Conservation (phyloP, 116 monocot species). For the Zostera marina region DNA sequence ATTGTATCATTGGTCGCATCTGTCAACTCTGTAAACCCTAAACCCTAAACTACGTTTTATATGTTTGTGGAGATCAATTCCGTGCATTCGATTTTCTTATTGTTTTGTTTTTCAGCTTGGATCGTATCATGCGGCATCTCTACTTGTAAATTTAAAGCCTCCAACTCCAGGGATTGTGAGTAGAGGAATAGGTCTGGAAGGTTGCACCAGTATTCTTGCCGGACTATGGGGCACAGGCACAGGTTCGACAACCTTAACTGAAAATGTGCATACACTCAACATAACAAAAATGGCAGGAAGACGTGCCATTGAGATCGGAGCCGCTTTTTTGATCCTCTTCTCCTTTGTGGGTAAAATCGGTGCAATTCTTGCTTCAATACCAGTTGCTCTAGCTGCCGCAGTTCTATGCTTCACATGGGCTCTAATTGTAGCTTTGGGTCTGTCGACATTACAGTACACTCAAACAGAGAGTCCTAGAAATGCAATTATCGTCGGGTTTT, state of each 20-base stretch:
- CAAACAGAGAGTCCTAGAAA: slow-evolving; percentile 87
- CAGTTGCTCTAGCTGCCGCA: slow-evolving; percentile 80
- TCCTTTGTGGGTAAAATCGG: slow-evolving; percentile 94
- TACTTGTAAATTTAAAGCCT: slow-evolving; percentile 59
- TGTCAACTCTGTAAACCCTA: slow-evolving; percentile 75
- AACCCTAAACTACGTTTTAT: not conserved
- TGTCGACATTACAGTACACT: slow-evolving; percentile 80
- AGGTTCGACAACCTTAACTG: slow-evolving; percentile 84
- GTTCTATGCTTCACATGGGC: slow-evolving; percentile 96
- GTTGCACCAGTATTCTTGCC: slow-evolving; percentile 70
- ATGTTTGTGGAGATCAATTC: not conserved
- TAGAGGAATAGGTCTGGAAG: slow-evolving; percentile 94
- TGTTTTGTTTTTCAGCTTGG: slow-evolving; percentile 41
- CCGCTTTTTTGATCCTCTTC: slow-evolving; percentile 63
- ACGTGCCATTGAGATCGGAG: slow-evolving; percentile 67
- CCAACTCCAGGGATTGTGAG: slow-evolving; percentile 87
- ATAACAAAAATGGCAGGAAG: slow-evolving; percentile 82
- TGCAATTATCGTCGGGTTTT: slow-evolving; percentile 85
- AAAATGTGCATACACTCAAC: slow-evolving; percentile 81
- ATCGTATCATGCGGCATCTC: slow-evolving; percentile 76
- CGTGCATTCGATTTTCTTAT: not conserved
- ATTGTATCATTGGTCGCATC: slow-evolving; percentile 79
- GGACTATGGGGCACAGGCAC: slow-evolving; percentile 98
- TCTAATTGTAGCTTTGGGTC: slow-evolving; percentile 65
- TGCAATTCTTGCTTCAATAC: slow-evolving; percentile 90